Evolutionary conservation across 2,329 filamentous ascomycete species (phyloP), one percentile per base, ranked within the genome.

Genomic region (Neonectria punicea): DNA sequence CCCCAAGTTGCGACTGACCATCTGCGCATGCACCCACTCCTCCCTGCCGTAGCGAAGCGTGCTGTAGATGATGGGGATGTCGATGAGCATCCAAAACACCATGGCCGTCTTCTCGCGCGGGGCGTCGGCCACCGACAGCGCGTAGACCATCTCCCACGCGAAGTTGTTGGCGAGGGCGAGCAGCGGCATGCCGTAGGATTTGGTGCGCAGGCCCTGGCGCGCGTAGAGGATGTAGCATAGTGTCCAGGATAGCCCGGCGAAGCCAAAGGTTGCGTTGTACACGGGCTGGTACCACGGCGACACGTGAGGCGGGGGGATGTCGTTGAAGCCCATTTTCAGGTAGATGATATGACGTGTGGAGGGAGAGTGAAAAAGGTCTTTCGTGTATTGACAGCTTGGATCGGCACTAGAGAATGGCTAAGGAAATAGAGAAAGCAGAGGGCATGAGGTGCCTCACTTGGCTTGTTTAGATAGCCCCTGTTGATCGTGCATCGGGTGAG

Each of bases 111-210:
- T 59, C 43, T 63, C 55, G 8, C 43, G 22, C 49, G 43, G 47
- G 4, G 54, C 50, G 32, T 63, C 61, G 1, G 55, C 54, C 5
- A 54, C 53, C 13, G 50, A 47, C 20, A 59, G 41, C 4, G 50
- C 55, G 53, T 58, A 63, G 16, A 53, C 49, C 41, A 63, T 44
- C 41, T 63, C 61, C 61, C 61, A 63, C 41, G 61, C 43, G 30
- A 63, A 58, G 34, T 63, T 63, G 50, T 63, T 59, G 9, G 61
- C 61, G 5, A 63, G 54, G 1, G 61, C 61, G 25, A 63, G 58
- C 30, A 63, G 20, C 39, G 61, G 61, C 61, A 63, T 63, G 61
- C 61, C 61, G 41, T 63, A 63, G 18, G 61, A 53, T 22, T 63
- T 63, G 20, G 53, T 58, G 20, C 49, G 53, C 3, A 63, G 54